Evolutionary conservation across 1,284 basidiomycete species (phyloP), one percentile per base, ranked within the genome.

Genomic region (Pisolithus thermaeus): DNA sequence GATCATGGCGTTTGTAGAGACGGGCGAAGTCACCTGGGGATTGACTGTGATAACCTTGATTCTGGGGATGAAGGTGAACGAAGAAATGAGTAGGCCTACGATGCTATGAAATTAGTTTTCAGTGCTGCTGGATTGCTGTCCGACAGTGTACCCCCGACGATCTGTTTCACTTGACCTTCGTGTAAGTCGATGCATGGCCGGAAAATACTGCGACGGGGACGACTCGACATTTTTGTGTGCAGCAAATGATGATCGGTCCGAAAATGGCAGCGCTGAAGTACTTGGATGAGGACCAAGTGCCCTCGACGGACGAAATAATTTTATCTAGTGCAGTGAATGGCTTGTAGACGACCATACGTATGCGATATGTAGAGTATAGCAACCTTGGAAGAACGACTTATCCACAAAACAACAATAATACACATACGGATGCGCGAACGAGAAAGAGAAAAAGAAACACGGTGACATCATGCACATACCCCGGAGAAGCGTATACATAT

Each of bases 181-280:
- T 99, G 97, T 25, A 99, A 79, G 70, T 99, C 97, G 62, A 99
- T 98, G 69, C 97, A 99, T 11, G 97, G 97, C 51, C 89, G 80
- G 73, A 99, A 99, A 46, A 79, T 59, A 44, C 60, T 66, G 49
- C 53, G 56, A 16, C 52, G 58, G 49, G 36, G 57, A 48, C 50
- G 3, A 14, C 12, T 35, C 32, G 32, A 35, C 32, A 35, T 35
- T 35, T 14, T 14, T 27, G 25, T 4, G 25, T 1, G 8, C 7
- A 30, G 5, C 12, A 12, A n/a, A 32, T 32, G 30, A 3, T 32
- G 30, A 14, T 32, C 30, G 6, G 32, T 35, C 32, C 12, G 32
- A 14, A 14, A 14, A 35, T 35, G 14, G 12, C 32, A 35, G 28
- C 8, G 7, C 8, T 9, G 12, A 35, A 4, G 4, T 35, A 35